These are phyloP conservation scores for Epichloe gansuensis DNA, from an alignment of 2,329 filamentous ascomycete species.

Conservation along the genomic window DNA sequence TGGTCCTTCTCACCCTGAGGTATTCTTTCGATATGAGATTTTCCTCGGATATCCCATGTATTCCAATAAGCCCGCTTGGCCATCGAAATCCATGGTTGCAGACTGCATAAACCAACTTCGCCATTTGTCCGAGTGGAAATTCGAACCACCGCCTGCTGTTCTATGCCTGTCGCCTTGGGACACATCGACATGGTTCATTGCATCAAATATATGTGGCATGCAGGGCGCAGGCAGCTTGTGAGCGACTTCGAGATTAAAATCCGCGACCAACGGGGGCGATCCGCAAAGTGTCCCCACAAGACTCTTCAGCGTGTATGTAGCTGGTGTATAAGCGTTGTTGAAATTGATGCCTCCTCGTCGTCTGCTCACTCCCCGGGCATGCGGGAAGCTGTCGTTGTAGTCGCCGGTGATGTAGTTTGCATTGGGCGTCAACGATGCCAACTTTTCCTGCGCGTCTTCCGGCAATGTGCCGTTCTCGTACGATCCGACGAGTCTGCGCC, in stretches of 20 bases:
- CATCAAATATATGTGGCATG: conserved; percentile 26
- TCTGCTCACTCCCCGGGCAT: conserved; percentile 7
- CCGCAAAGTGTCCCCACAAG: conserved; percentile 30
- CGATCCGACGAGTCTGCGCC: conserved; percentile 21
- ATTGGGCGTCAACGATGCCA: conserved; percentile 19
- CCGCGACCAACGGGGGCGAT: conserved; percentile 27
- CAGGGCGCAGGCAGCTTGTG: conserved; percentile 33
- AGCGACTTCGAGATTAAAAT: conserved; percentile 29
- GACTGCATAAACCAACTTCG: conserved; percentile 21
- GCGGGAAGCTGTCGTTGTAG: conserved; percentile 22
- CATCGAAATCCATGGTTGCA: conserved; percentile 20
- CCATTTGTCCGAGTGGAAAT: conserved; percentile 18
- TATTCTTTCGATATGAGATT: conserved; percentile 19
- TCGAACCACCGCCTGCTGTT: neutral
- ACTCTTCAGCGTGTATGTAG: conserved; percentile 33
- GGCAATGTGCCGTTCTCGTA: conserved; percentile 22
- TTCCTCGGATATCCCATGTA: conserved; percentile 17
- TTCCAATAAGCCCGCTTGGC: conserved; percentile 16
- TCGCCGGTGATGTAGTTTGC: conserved; percentile 24
- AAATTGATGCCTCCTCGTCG: conserved; percentile 27
- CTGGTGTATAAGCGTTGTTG: conserved; percentile 28
- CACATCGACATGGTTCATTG: conserved; percentile 16
- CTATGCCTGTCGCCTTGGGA: conserved; percentile 4
- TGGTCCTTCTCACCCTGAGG: conserved; percentile 13
- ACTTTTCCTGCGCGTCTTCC: conserved; percentile 15